These are phyloP conservation scores for Phallus indusiatus DNA, from an alignment of 768 basidiomycete species.

Conservation along the genomic window DNA sequence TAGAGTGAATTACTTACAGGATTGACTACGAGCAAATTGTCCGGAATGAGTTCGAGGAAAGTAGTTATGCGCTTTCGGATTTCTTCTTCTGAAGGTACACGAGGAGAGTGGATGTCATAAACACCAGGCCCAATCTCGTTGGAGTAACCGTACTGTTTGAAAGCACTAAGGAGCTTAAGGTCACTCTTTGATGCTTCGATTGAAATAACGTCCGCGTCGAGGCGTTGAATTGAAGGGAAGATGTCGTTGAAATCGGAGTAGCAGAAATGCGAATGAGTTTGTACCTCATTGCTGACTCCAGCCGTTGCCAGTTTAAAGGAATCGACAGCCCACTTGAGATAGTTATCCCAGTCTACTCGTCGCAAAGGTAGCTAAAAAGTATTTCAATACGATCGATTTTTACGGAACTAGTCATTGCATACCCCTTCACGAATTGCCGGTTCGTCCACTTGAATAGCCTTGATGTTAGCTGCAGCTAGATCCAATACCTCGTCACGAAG, in stretches of 20 bases:
- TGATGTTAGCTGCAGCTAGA: slow-evolving; percentile 93
- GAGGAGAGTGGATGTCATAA: slow-evolving; percentile 98
- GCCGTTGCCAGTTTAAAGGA: slow-evolving; percentile 97
- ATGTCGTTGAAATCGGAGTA: slow-evolving; percentile 99
- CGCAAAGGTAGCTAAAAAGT: slow-evolving; percentile 77
- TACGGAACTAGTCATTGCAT: slow-evolving; percentile 23
- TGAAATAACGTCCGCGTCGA: slow-evolving; percentile 98
- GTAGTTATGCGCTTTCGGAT: slow-evolving; percentile 85
- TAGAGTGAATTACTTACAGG: slow-evolving; percentile 39
- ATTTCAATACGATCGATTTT: not conserved
- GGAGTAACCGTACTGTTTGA: slow-evolving; percentile 91
- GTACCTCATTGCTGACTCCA: slow-evolving; percentile 86
- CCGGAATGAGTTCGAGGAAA: slow-evolving; percentile 76
- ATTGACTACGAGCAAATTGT: slow-evolving; percentile 82
- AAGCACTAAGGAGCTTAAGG: slow-evolving; percentile 93
- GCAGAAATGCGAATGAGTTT: slow-evolving; percentile 99
- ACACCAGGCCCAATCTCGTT: slow-evolving; percentile 98
- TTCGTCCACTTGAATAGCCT: slow-evolving; percentile 98
- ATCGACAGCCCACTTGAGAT: slow-evolving; percentile 97
- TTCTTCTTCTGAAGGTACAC: slow-evolving; percentile 89
- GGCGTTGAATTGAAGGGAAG: slow-evolving; percentile 92
- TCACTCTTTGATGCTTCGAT: slow-evolving; percentile 98
- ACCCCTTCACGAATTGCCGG: slow-evolving; percentile 99
- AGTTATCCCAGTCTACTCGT: slow-evolving; percentile 90
- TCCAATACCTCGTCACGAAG: slow-evolving; percentile 98